Conservation (phyloP, 2,329 filamentous ascomycete species). For the Xylariaceae sp. region DNA sequence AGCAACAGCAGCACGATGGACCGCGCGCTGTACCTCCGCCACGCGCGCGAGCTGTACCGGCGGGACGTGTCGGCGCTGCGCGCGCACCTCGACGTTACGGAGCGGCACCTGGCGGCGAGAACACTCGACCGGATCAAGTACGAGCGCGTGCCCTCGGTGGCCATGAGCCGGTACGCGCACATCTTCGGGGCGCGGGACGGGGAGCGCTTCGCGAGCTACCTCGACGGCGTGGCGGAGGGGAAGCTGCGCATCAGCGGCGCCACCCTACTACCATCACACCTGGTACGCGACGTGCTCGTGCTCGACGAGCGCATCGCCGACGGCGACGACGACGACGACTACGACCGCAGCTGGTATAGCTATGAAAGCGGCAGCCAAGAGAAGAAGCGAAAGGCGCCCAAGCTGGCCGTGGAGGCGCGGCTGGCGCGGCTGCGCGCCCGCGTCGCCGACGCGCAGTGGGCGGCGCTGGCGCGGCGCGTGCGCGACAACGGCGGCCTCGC, state of each 20-base stretch:
- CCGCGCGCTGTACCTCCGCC: constrained; percentile 44
- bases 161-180: constrained; percentile 45
- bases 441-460: constrained; percentile 46
- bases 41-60: constrained; percentile 46
- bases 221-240: constrained; percentile 39
- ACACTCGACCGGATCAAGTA: constrained; percentile 46
- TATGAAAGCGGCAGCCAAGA: not conserved
- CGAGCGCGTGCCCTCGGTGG: constrained; percentile 46
- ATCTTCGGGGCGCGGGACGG: constrained; percentile 44
- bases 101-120: constrained; percentile 40
- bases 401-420: constrained; percentile 22
- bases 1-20: constrained; percentile 23
- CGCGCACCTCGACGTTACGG: constrained; percentile 44
- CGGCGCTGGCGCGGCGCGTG: constrained; percentile 48
- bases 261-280: constrained; percentile 36
- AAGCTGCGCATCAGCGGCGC: constrained; percentile 47
- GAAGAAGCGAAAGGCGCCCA: constrained; percentile 5
- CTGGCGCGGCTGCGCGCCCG: constrained; percentile 25
- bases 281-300: not conserved
- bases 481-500: constrained; percentile 45
- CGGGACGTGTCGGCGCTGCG: constrained; percentile 44
- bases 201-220: constrained; percentile 41
- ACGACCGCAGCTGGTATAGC: too few species aligned
- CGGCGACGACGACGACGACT: not conserved
- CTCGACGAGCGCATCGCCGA: too few species aligned